Evolutionary conservation across 2,329 filamentous ascomycete genomes (phyloP).

Genomic region (Xylaria multiplex): DNA sequence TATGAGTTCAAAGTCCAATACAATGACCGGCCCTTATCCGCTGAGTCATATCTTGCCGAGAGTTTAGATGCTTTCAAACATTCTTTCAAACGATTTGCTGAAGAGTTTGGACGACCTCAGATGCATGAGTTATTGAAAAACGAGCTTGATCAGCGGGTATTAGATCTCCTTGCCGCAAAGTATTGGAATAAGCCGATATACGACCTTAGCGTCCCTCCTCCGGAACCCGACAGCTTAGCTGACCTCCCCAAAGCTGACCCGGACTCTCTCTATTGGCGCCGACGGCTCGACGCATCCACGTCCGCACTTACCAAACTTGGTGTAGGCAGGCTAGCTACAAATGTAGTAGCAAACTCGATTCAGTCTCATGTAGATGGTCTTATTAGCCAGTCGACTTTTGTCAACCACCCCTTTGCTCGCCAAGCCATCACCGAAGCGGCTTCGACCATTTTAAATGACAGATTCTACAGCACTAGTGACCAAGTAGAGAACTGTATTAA

Average conservation of each 20-base stretch:
- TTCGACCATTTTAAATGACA: conserved; percentile 87
- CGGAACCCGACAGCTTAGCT: conserved; percentile 76
- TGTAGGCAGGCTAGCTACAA: conserved; percentile 91
- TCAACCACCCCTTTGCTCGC: conserved; percentile 88
- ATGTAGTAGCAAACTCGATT: conserved; percentile 87
- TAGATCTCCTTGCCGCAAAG: conserved; percentile 89
- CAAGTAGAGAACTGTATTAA: conserved; percentile 99
- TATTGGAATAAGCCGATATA: conserved; percentile 98
- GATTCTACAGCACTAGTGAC: conserved; percentile 96
- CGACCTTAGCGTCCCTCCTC: conserved; percentile 74
- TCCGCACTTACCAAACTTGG: conserved; percentile 93
- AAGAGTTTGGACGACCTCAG: conserved; percentile 87
- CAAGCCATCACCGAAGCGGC: conserved; percentile 94
- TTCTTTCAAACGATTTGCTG: conserved; percentile 92
- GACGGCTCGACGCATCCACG: conserved; percentile 91
- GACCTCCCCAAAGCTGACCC: conserved; percentile 87
- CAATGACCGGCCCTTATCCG: conserved; percentile 92
- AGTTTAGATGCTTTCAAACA: conserved; percentile 97
- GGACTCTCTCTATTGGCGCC: conserved; percentile 88
- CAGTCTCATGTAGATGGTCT: conserved; percentile 84
- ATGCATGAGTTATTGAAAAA: conserved; percentile 90
- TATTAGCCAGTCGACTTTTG: conserved; percentile 83
- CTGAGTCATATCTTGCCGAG: conserved; percentile 95
- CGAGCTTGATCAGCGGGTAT: conserved; percentile 92
- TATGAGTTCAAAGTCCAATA: conserved; percentile 99